Base-by-base conservation (phyloP, 1,284 basidiomycete genomes). In the Anthracocystis walkeri region DNA sequence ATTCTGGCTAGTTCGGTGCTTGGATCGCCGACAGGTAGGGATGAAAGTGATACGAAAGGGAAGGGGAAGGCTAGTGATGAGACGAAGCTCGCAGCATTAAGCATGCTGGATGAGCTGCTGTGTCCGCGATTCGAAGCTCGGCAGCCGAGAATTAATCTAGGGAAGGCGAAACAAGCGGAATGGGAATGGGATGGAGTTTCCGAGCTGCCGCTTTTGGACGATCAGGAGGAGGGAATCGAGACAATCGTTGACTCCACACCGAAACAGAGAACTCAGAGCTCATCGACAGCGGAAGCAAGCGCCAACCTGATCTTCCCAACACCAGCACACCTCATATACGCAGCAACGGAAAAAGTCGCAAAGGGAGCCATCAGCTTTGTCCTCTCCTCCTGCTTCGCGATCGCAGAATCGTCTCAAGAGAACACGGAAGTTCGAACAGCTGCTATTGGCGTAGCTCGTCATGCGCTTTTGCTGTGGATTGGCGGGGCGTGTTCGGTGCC, bases 111-210 rank as follows among this genome's bases (percentile, higher is more conserved):
- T 1, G 52, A 65, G 23, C 59, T 83, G 14, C 66, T 84, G 0
- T 29, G 18, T 3, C 78, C 82, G 5, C 69, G 80, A 5, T 66
- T 55, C 20, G 46, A 20, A 25, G 12, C 8, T 7, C 46, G 1
- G 5, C 25, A 3, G 8, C 23, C 3, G 35, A 21, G 18, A 7
- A 8, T 1, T 0, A 35, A 16, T 10, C 40, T 31, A 23, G 27
- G 5, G 21, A 45, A 56, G 29, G 12, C 41, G 8, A 35, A 56
- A 2, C 46, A 49, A 11, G 46, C 20, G 10, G 75, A 66, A 5
- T 84, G 80, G 81, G 83, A 84, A 35, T 84, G 83, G 83, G 83
- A 84, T 41, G 83, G 83, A 10, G 69, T 68, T 1, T 80, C 79
- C 1, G 80, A 82, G 1, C 72, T 84, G 5, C 82, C 82, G 2